phyloP scores from a whole-genome alignment of 805 yeast genomes.

The Cyberlindnera euphorbiiphila region DNA sequence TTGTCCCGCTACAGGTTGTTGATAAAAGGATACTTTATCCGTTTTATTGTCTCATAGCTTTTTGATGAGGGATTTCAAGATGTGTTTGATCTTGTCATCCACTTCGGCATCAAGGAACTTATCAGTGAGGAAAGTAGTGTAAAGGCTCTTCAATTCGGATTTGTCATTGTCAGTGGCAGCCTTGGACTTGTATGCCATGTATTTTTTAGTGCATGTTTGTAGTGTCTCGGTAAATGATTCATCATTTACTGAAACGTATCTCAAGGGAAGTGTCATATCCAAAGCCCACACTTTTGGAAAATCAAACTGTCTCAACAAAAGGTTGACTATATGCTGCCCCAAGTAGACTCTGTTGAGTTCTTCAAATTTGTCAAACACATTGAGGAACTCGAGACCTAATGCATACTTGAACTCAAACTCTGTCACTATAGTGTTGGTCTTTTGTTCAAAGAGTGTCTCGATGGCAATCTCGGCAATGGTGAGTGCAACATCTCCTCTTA shows the following conservation, averaged over 20 bases:
- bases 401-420: conserved; percentile 33
- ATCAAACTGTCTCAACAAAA: conserved; percentile 42
- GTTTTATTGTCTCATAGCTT: conserved; percentile 13
- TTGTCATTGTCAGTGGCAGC: conserved; percentile 30
- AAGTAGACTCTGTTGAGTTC: conserved; percentile 68
- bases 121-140: conserved; percentile 15
- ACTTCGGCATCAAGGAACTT: conserved; percentile 33
- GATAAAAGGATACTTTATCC: no score
- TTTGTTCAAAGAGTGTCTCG: conserved; percentile 38
- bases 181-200: conserved; percentile 53
- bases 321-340: conserved; percentile 57
- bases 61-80: conserved; percentile 25
- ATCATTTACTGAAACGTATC: conserved; percentile 41
- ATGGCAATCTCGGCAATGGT: conserved; percentile 65
- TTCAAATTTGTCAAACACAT: conserved; percentile 63
- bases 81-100: conserved; percentile 21
- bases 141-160: conserved; percentile 31
- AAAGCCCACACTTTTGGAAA: conserved; percentile 39
- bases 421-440: conserved; percentile 18
- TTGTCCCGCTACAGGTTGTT: no score
- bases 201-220: conserved; percentile 69
- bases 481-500: conserved; percentile 68
- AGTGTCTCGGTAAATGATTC: conserved; percentile 52
- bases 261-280: conserved; percentile 65
- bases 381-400: conserved; percentile 44